Conservation (phyloP, 2,329 filamentous ascomycete species). For the Aspergillus sp. region DNA sequence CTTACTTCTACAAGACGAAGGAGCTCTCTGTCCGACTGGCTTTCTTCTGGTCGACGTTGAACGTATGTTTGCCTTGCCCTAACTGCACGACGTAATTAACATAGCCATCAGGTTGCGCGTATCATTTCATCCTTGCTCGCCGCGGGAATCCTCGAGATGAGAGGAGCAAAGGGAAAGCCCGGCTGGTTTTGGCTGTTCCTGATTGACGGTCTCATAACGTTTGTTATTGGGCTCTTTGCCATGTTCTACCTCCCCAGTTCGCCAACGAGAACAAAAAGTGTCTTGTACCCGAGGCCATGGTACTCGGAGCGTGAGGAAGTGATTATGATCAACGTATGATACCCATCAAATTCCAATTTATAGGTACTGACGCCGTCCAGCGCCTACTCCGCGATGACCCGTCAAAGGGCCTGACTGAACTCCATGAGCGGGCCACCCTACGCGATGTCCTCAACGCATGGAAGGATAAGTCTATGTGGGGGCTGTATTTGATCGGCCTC, state of each 20-base stretch:
- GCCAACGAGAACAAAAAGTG: slow-evolving; percentile 28
- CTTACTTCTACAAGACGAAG: slow-evolving; percentile 43
- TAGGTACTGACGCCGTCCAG: slow-evolving; percentile 15
- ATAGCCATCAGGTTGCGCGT: slow-evolving; percentile 22
- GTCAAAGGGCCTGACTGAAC: slow-evolving; percentile 51
- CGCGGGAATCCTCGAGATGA: slow-evolving; percentile 43
- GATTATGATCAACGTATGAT: slow-evolving; percentile 29
- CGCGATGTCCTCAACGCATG: slow-evolving; percentile 48
- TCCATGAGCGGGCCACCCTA: slow-evolving; percentile 46
- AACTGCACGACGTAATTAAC: neutral
- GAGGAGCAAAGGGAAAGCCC: slow-evolving; percentile 40
- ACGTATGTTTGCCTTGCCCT: slow-evolving; percentile 16
- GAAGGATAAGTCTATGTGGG: slow-evolving; percentile 52
- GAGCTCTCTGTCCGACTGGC: slow-evolving; percentile 44
- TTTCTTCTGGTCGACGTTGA: slow-evolving; percentile 45
- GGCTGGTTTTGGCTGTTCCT: slow-evolving; percentile 47
- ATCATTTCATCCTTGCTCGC: slow-evolving; percentile 41
- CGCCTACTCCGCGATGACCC: slow-evolving; percentile 56
- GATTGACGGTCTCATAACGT: slow-evolving; percentile 46
- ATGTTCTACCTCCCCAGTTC: slow-evolving; percentile 30
- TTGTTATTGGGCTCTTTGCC: slow-evolving; percentile 40
- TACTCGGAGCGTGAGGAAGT: slow-evolving; percentile 29
- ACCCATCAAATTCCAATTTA: neutral
- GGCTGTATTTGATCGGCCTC: slow-evolving; percentile 52
- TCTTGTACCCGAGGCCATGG: slow-evolving; percentile 24